phyloP scores from a whole-genome alignment of 805 yeast genomes.

The Ogataea thermomethanolica region DNA sequence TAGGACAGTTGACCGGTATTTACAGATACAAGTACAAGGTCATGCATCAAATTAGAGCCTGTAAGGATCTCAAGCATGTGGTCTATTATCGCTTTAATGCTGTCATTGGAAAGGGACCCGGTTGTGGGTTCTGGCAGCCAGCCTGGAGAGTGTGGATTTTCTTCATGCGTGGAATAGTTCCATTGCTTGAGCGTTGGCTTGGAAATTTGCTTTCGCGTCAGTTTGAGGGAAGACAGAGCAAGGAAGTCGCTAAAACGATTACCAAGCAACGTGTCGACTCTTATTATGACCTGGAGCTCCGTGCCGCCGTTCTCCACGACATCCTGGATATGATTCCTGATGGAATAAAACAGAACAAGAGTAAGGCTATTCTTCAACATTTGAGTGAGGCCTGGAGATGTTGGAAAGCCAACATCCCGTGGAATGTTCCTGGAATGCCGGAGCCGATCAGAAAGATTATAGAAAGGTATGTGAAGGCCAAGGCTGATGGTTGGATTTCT shows the following conservation, averaged over 20 bases:
- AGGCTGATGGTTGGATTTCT: conserved; percentile 95
- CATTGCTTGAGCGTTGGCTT: conserved; percentile 90
- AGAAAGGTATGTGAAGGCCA: conserved; percentile 85
- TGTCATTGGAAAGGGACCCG: conserved; percentile 95
- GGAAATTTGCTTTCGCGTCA: conserved; percentile 89
- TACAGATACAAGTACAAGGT: conserved; percentile 95
- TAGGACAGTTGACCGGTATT: conserved; percentile 95
- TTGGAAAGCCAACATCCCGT: conserved; percentile 98
- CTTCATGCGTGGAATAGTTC: conserved; percentile 87
- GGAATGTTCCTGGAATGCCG: conserved; percentile 97
- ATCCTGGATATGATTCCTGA: conserved; percentile 97
- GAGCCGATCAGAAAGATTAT: conserved; percentile 83
- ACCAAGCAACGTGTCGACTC: conserved; percentile 96
- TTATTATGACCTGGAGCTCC: conserved; percentile 85
- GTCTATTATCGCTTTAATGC: conserved; percentile 81
- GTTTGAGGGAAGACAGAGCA: conserved; percentile 91
- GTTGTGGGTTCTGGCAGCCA: conserved; percentile 99
- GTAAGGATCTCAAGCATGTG: conserved; percentile 92
- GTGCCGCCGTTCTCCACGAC: conserved; percentile 94
- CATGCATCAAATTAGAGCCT: conserved; percentile 96
- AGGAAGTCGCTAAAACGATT: conserved; percentile 87
- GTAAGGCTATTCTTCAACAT: conserved; percentile 87
- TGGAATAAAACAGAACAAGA: conserved; percentile 80
- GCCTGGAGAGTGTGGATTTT: conserved; percentile 97
- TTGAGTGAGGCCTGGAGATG: conserved; percentile 98